Evolutionary conservation across 148 eudicot species (phyloP).

Genomic region (Nyssa sinensis): DNA sequence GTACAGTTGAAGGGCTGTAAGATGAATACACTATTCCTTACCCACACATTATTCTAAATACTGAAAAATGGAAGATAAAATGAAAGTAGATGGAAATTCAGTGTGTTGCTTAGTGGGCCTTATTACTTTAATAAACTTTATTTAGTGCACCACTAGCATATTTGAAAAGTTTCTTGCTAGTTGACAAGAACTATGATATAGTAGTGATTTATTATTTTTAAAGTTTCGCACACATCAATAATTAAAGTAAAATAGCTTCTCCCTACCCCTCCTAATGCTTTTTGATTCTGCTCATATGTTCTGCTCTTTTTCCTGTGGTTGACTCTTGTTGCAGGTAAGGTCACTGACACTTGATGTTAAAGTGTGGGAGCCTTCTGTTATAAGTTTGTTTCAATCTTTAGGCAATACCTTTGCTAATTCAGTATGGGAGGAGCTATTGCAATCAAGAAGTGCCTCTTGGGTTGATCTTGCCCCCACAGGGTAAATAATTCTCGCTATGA

Average conservation of each 20-base stretch:
- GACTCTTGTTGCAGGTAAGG: conserved; percentile 60
- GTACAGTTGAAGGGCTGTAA: neutral
- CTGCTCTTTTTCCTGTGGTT: conserved; percentile 12
- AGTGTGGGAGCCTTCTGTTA: conserved; percentile 96
- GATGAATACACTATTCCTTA: neutral
- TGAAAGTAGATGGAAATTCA: neutral
- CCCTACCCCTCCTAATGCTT: neutral
- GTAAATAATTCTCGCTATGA: conserved; percentile 31
- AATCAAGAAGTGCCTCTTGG: conserved; percentile 74
- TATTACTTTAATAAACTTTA: neutral
- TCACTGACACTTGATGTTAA: conserved; percentile 97
- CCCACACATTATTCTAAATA: neutral
- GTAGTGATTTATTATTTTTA: neutral
- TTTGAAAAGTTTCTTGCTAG: neutral
- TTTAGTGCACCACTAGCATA: neutral
- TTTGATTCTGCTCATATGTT: neutral
- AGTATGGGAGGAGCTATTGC: conserved; percentile 89
- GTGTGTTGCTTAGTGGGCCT: neutral
- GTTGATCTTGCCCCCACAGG: conserved; percentile 67
- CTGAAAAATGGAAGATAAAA: neutral
- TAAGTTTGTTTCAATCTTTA: conserved; percentile 86
- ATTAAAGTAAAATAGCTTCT: neutral
- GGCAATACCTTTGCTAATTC: conserved; percentile 90
- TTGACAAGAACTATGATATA: neutral
- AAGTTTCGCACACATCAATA: too few relatives aligned